Evolutionary conservation across 2,329 filamentous ascomycete genomes (phyloP).

Genomic region (Fusarium bactridioides): DNA sequence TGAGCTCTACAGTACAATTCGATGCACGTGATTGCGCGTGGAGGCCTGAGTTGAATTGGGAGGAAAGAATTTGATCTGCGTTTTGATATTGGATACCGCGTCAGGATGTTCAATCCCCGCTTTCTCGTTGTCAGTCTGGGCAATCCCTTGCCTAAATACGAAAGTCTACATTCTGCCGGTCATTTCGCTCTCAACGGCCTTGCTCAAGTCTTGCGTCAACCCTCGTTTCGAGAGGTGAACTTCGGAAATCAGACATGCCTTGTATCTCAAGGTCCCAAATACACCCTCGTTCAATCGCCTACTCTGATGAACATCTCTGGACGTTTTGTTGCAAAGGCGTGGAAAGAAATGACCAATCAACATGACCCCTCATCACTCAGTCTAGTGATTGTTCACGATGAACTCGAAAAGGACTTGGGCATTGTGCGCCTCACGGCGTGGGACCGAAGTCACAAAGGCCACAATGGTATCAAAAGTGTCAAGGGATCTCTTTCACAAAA

Average conservation of each 20-base stretch:
- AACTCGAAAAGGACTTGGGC: constrained; percentile 78
- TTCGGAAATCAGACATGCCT: constrained; percentile 62
- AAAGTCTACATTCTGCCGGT: constrained; percentile 87
- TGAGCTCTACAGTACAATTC: not conserved
- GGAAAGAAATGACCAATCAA: constrained; percentile 61
- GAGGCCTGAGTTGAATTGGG: not conserved
- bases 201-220: constrained; percentile 53
- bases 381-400: constrained; percentile 87
- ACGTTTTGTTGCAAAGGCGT: constrained; percentile 71
- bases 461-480: constrained; percentile 78
- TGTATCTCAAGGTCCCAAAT: constrained; percentile 58
- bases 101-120: constrained; percentile 52
- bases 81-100: constrained; percentile 19
- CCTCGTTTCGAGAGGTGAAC: constrained; percentile 56
- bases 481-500: constrained; percentile 56
- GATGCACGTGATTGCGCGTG: constrained; percentile 43
- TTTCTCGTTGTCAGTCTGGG: constrained; percentile 88
- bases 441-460: constrained; percentile 70
- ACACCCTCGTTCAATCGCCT: constrained; percentile 77
- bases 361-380: constrained; percentile 48
- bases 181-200: constrained; percentile 77
- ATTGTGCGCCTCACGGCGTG: constrained; percentile 71
- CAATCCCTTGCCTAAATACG: constrained; percentile 78
- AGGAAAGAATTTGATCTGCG: constrained; percentile 7
- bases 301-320: constrained; percentile 88